Evolutionary conservation across 1,139 yeast genomes (phyloP).

Genomic region (Taphrina communis): DNA sequence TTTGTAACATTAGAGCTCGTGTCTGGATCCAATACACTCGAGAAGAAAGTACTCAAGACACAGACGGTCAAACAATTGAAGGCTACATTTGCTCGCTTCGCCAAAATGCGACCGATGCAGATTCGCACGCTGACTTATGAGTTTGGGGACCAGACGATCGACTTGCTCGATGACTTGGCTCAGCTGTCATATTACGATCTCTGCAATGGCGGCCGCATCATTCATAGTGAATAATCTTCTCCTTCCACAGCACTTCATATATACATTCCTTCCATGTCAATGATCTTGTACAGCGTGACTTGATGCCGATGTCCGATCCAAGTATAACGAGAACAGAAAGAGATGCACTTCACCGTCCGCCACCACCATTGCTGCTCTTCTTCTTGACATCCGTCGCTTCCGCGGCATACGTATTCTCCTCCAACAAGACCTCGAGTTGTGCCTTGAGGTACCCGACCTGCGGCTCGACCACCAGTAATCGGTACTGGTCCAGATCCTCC

Average conservation of each 20-base stretch:
- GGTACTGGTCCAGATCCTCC: conserved; percentile 38
- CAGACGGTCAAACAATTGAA: conserved; percentile 30
- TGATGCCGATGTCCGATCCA: too few relatives aligned
- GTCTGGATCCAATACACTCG: background rate
- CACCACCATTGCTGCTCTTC: background rate
- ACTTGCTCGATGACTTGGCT: conserved; percentile 17
- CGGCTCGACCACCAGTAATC: conserved; percentile 34
- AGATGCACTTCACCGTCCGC: too few relatives aligned
- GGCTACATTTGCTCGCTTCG: conserved; percentile 17
- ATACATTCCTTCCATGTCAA: too few relatives aligned
- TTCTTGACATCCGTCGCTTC: conserved; percentile 13
- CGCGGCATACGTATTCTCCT: conserved; percentile 40
- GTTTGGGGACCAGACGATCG: background rate
- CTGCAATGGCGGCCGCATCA: conserved; percentile 2
- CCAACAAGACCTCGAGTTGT: conserved; percentile 30
- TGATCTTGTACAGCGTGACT: too few relatives aligned
- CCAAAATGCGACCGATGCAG: background rate
- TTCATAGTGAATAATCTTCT: background rate
- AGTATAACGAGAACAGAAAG: too few relatives aligned
- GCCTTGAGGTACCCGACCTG: conserved; percentile 22
- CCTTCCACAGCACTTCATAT: too few relatives aligned
- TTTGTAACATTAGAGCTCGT: conserved; percentile 15
- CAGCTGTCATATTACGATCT: conserved; percentile 20
- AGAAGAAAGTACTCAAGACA: conserved; percentile 24
- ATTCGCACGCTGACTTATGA: background rate